Evolutionary conservation across 1,139 yeast genomes (phyloP).

Genomic region (Arxiozyma slooffiae): DNA sequence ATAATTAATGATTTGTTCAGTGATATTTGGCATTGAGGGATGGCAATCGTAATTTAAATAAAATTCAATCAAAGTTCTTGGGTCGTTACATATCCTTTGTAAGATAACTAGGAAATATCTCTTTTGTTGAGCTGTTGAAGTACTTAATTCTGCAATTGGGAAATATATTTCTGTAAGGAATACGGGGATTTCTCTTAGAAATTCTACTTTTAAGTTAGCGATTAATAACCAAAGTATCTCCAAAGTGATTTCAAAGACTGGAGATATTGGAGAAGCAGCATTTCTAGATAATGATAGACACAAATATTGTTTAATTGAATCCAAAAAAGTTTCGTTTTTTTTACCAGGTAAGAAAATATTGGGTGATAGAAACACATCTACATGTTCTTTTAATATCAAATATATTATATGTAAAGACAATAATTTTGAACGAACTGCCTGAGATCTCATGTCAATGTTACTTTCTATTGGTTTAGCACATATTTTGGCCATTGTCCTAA

Average conservation of each 20-base stretch:
- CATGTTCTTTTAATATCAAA: slow-evolving; percentile 74
- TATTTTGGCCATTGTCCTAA: slow-evolving; percentile 88
- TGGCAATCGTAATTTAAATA: slow-evolving; percentile 95
- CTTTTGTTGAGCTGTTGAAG: slow-evolving; percentile 88
- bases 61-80: slow-evolving; percentile 82
- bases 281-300: slow-evolving; percentile 79
- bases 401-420: slow-evolving; percentile 82
- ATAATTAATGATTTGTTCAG: slow-evolving; percentile 72
- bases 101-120: slow-evolving; percentile 72
- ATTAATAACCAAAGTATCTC: slow-evolving; percentile 90
- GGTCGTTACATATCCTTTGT: slow-evolving; percentile 75
- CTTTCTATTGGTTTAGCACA: slow-evolving; percentile 74
- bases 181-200: slow-evolving; percentile 88
- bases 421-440: slow-evolving; percentile 82
- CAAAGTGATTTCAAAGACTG: slow-evolving; percentile 82
- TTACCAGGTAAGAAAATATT: slow-evolving; percentile 51
- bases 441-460: slow-evolving; percentile 80
- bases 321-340: slow-evolving; percentile 57
- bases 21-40: slow-evolving; percentile 68
- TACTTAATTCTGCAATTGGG: slow-evolving; percentile 85
- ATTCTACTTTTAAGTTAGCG: slow-evolving; percentile 73
- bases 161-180: slow-evolving; percentile 88
- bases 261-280: slow-evolving; percentile 85
- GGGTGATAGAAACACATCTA: slow-evolving; percentile 66
- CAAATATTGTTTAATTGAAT: slow-evolving; percentile 75